Evolutionary conservation across 1,284 basidiomycete species (phyloP).

Genomic region (Trichosporon coremiiforme): DNA sequence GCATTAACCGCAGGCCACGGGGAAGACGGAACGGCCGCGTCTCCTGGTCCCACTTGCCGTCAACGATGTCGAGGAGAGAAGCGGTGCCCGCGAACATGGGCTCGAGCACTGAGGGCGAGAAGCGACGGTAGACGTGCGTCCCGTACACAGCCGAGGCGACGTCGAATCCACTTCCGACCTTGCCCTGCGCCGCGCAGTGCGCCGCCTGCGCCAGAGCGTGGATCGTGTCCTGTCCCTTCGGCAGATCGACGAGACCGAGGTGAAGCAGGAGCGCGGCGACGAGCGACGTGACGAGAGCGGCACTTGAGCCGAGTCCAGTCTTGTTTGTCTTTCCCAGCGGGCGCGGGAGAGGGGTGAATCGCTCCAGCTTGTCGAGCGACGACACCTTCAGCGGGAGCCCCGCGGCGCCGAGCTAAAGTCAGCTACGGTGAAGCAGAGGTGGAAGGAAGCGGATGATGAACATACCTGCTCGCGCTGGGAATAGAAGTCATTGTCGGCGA

Average conservation of each 20-base stretch:
- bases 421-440: neutral
- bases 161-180: constrained; percentile 97
- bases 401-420: constrained; percentile 64
- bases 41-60: constrained; percentile 46
- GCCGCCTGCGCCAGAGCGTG: constrained; percentile 96
- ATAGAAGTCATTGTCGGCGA: constrained; percentile 97
- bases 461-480: constrained; percentile 82
- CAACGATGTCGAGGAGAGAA: constrained; percentile 58
- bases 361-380: constrained; percentile 68
- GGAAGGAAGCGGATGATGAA: too few relatives aligned
- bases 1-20: constrained; percentile 73
- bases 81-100: constrained; percentile 63
- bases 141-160: constrained; percentile 93
- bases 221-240: constrained; percentile 61
- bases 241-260: constrained; percentile 64
- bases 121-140: constrained; percentile 89
- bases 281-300: constrained; percentile 1
- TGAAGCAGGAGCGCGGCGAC: constrained; percentile 82
- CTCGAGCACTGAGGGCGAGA: constrained; percentile 71
- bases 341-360: constrained; percentile 74
- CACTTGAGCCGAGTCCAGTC: constrained; percentile 72
- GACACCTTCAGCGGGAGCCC: constrained; percentile 61
- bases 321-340: constrained; percentile 84
- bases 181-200: constrained; percentile 96
- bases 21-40: constrained; percentile 75